Evolutionary conservation across 176 grass and related monocot genomes (phyloP).

Genomic region (Triticum turgidum): DNA sequence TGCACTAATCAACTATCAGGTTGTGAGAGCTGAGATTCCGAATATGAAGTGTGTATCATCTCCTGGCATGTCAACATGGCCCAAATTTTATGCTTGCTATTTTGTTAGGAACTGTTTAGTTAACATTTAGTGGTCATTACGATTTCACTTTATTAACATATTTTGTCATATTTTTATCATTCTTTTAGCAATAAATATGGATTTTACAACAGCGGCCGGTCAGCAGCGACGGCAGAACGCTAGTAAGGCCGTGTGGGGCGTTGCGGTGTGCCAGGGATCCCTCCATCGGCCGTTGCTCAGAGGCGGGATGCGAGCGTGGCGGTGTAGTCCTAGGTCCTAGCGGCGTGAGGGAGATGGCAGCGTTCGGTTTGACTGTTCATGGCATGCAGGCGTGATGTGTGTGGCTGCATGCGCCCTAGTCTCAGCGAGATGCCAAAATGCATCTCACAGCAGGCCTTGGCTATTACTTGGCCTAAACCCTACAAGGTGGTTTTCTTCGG

Average conservation of each 20-base stretch:
- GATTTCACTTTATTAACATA: not conserved
- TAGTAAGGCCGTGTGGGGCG: not conserved
- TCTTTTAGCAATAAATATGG: not conserved
- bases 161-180: not conserved
- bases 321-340: not conserved
- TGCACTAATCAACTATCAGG: not conserved
- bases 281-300: too few species aligned
- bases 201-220: not conserved
- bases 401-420: not conserved
- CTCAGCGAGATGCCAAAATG: too few species aligned
- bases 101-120: too few species aligned
- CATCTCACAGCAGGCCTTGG: too few species aligned
- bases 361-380: not conserved
- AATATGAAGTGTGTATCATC: not conserved
- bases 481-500: not conserved
- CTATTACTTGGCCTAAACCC: not conserved
- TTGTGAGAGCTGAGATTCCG: not conserved
- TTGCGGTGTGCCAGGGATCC: not conserved
- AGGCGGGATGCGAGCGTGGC: not conserved
- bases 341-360: not conserved
- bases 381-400: not conserved
- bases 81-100: not conserved
- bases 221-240: not conserved
- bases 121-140: not conserved
- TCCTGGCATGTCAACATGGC: not conserved